Percentiles rank a stretch among this genome's conserved stretches.
Conservation (phyloP, 164 flowering plant species). For the Tetrastigma voinierianum region DNA sequence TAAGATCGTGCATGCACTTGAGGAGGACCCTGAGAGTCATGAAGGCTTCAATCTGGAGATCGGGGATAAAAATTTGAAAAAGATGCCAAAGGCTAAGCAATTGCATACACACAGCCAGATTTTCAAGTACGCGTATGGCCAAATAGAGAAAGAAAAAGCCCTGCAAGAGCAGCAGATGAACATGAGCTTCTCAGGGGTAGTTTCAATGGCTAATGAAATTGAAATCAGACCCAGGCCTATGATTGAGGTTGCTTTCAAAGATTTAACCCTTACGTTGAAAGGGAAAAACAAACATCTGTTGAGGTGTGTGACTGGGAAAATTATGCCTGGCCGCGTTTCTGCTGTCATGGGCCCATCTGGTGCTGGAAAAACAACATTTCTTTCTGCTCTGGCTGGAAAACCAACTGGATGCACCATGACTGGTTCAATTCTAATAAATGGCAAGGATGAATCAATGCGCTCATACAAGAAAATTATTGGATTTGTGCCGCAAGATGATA, state of each 20-base stretch:
- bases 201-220: slow-evolving; percentile 80
- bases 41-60: slow-evolving; percentile 75
- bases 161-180: slow-evolving; percentile 69
- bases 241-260: slow-evolving; percentile 91
- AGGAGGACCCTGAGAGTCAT: slow-evolving; percentile 57
- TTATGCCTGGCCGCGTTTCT: slow-evolving; percentile 86
- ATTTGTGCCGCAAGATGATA: slow-evolving; percentile 99
- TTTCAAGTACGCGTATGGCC: slow-evolving; percentile 95
- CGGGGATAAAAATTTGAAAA: slow-evolving; percentile 71
- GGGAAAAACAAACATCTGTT: slow-evolving; percentile 75
- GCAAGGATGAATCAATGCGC: slow-evolving; percentile 68
- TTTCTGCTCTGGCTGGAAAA: slow-evolving; percentile 89
- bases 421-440: slow-evolving; percentile 82
- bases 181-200: slow-evolving; percentile 83
- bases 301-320: slow-evolving; percentile 89
- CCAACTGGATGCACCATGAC: slow-evolving; percentile 63
- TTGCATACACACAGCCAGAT: slow-evolving; percentile 88
- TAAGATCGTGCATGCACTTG: slow-evolving; percentile 64
- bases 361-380: slow-evolving; percentile 99
- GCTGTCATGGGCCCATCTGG: slow-evolving; percentile 99
- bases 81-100: slow-evolving; percentile 65
- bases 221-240: slow-evolving; percentile 71
- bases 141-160: slow-evolving; percentile 97
- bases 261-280: slow-evolving; percentile 82
- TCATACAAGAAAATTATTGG: slow-evolving; percentile 90